These are phyloP conservation scores for Fusarium armeniacum DNA, from an alignment of 2,329 filamentous ascomycete species.

Conservation along the genomic window DNA sequence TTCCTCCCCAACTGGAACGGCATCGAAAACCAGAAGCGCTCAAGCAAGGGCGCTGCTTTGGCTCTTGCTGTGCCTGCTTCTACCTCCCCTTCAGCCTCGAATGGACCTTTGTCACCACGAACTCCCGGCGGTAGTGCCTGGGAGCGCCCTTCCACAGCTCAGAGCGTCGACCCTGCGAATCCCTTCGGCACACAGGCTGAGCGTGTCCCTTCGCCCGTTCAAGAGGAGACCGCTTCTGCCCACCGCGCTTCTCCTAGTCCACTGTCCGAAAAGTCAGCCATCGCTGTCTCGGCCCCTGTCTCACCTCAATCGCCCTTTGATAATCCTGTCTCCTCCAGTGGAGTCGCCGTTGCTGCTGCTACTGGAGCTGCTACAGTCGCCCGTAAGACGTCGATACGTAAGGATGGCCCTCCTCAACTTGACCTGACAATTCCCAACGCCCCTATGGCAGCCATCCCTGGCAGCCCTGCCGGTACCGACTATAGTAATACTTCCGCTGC, in stretches of 20 bases:
- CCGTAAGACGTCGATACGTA: conserved; percentile 70
- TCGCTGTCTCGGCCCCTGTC: conserved; percentile 29
- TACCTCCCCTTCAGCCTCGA: conserved; percentile 43
- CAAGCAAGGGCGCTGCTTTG: conserved; percentile 64
- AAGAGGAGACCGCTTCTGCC: conserved; percentile 51
- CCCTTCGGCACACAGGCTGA: conserved; percentile 78
- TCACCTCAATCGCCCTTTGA: conserved; percentile 48
- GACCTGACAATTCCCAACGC: conserved; percentile 66
- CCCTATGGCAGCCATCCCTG: conserved; percentile 58
- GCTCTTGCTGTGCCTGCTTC: conserved; percentile 53
- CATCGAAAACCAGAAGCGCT: conserved; percentile 65
- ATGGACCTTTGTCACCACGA: conserved; percentile 41
- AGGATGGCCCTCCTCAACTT: conserved; percentile 64
- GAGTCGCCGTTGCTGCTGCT: conserved; percentile 54
- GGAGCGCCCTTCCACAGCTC: conserved; percentile 63
- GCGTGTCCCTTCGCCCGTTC: conserved; percentile 60
- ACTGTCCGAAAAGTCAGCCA: conserved; percentile 50
- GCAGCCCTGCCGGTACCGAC: conserved; percentile 74
- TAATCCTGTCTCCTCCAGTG: conserved; percentile 56
- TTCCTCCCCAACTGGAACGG: conserved; percentile 76
- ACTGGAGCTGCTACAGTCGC: conserved; percentile 57
- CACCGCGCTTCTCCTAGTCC: conserved; percentile 52
- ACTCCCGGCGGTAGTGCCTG: conserved; percentile 58
- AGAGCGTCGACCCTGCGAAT: conserved; percentile 70
- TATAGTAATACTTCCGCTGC: conserved; percentile 70